Evolutionary conservation across 2,329 filamentous ascomycete genomes (phyloP).

Genomic region (Alternaria ventricosa): DNA sequence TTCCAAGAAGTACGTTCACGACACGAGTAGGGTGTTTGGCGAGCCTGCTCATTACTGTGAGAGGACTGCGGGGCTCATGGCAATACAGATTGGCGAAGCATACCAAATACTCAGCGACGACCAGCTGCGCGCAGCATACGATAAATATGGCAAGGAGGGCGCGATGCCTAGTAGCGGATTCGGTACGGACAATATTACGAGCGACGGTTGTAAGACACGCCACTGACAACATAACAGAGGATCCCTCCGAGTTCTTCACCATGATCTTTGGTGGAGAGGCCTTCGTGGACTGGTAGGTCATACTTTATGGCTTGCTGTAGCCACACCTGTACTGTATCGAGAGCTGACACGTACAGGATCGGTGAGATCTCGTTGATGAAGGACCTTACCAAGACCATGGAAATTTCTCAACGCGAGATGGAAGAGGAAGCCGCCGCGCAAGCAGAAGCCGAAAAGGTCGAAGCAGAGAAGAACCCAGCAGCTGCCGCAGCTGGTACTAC

Average conservation of each 20-base stretch:
- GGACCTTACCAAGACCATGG: constrained; percentile 97
- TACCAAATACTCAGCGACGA: constrained; percentile 86
- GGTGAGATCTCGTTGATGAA: constrained; percentile 99
- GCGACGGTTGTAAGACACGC: constrained; percentile 12
- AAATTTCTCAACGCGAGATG: constrained; percentile 86
- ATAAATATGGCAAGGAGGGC: constrained; percentile 95
- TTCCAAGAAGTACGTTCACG: constrained; percentile 77
- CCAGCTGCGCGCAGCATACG: constrained; percentile 88
- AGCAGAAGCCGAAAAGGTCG: constrained; percentile 47
- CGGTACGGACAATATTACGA: constrained; percentile 56
- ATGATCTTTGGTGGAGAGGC: constrained; percentile 98
- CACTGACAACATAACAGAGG: constrained; percentile 60
- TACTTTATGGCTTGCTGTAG: neutral
- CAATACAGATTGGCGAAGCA: constrained; percentile 67
- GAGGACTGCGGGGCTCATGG: constrained; percentile 32
- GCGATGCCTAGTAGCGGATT: constrained; percentile 92
- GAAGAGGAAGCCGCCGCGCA: constrained; percentile 71
- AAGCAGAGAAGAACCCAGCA: constrained; percentile 27
- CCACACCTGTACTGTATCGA: neutral
- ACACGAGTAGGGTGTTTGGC: neutral
- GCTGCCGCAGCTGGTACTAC: constrained; percentile 16
- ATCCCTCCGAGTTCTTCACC: constrained; percentile 96
- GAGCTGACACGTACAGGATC: constrained; percentile 60
- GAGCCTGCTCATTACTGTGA: constrained; percentile 2
- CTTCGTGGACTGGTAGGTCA: constrained; percentile 77